These are phyloP conservation scores for Capsicum chinense DNA, from an alignment of 257 asterid species.

Conservation along the genomic window DNA sequence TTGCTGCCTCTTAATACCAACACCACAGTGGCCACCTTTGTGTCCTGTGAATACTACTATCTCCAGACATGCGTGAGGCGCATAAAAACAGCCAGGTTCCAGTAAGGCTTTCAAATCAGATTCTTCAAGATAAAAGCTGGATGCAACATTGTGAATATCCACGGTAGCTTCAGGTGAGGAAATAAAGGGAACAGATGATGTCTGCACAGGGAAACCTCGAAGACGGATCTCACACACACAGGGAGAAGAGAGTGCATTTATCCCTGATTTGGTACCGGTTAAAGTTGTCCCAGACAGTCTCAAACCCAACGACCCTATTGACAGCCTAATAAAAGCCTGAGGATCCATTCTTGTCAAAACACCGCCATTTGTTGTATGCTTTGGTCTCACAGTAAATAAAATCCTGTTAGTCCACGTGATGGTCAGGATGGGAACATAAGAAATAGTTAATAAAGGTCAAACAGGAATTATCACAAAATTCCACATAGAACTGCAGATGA, in stretches of 20 bases:
- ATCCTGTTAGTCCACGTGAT: slow-evolving; percentile 1
- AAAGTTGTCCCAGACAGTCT: slow-evolving; percentile 59
- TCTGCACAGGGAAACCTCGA: slow-evolving; percentile 98
- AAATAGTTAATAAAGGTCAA: slow-evolving; percentile 10
- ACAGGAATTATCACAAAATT: neutral
- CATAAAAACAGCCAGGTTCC: slow-evolving; percentile 78
- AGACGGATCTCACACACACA: slow-evolving; percentile 90
- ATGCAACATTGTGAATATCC: slow-evolving; percentile 61
- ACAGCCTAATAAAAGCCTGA: slow-evolving; percentile 85
- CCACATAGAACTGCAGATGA: slow-evolving; percentile 4
- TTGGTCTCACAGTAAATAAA: slow-evolving; percentile 7
- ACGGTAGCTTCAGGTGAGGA: slow-evolving; percentile 74
- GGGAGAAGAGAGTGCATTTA: slow-evolving; percentile 62
- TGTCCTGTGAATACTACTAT: slow-evolving; percentile 77
- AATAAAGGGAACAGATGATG: slow-evolving; percentile 66
- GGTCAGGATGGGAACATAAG: neutral
- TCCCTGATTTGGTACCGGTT: slow-evolving; percentile 55
- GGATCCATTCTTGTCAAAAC: slow-evolving; percentile 81
- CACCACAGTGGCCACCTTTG: slow-evolving; percentile 86
- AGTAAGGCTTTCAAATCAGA: slow-evolving; percentile 75
- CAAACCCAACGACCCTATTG: slow-evolving; percentile 85
- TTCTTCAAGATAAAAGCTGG: slow-evolving; percentile 89
- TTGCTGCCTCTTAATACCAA: slow-evolving; percentile 75
- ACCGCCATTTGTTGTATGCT: slow-evolving; percentile 48
- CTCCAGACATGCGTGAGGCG: slow-evolving; percentile 75